These are phyloP conservation scores for Fusarium sulawesiense DNA, from an alignment of 2,329 filamentous ascomycete genomes.

Conservation along the genomic window DNA sequence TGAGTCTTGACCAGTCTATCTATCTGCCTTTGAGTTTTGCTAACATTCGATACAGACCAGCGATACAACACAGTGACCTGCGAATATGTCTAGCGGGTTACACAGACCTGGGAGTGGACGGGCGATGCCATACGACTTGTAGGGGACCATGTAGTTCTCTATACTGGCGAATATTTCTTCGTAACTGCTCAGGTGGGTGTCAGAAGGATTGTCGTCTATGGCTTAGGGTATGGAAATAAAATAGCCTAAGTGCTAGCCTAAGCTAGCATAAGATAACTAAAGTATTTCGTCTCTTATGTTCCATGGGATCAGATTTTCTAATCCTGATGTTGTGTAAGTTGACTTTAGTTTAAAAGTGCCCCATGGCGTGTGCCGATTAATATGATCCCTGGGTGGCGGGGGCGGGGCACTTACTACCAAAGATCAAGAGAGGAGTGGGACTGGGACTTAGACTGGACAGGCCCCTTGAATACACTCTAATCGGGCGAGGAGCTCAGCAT, in stretches of 20 bases:
- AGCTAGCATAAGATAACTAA: too few relatives aligned
- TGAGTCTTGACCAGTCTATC: conserved; percentile 37
- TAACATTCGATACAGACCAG: conserved; percentile 48
- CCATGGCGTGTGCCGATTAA: background rate
- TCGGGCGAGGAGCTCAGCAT: background rate
- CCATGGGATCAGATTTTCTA: background rate
- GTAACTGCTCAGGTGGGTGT: too few relatives aligned
- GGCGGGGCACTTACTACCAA: background rate
- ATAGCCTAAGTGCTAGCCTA: too few relatives aligned
- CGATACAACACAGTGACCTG: conserved; percentile 57
- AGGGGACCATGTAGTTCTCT: background rate
- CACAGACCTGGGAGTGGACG: background rate
- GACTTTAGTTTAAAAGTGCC: background rate
- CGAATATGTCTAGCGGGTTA: conserved; percentile 54
- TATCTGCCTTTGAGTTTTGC: background rate
- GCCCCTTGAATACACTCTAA: conserved; percentile 1
- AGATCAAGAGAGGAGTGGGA: background rate
- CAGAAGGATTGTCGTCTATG: too few relatives aligned
- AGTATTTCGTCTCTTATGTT: too few relatives aligned
- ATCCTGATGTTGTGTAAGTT: background rate
- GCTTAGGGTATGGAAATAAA: too few relatives aligned
- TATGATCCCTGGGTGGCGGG: background rate
- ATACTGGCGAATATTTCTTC: background rate
- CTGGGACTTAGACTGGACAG: background rate
- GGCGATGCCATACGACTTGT: too few relatives aligned